Percentiles rank a stretch among this genome's conserved stretches.
Evolutionary conservation across 148 eudicot genomes (phyloP).

Genomic region (Silene uniflora): DNA sequence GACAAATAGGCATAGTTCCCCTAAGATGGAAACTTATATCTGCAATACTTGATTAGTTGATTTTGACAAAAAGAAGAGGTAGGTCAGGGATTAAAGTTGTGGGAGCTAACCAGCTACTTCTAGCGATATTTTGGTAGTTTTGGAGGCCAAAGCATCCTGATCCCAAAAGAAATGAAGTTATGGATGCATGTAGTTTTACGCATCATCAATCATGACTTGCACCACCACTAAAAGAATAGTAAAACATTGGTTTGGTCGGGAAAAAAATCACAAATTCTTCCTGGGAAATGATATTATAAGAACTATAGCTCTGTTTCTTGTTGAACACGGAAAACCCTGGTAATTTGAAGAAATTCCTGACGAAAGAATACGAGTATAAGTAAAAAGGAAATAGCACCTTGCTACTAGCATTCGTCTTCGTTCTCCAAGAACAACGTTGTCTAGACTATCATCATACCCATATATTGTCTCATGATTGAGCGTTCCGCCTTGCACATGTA

Average conservation of each 20-base stretch:
- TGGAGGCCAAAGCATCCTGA: background rate
- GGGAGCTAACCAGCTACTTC: background rate
- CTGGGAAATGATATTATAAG: background rate
- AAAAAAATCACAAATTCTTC: background rate
- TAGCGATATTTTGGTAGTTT: background rate
- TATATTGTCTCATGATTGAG: conserved; percentile 30
- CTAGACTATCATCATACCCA: conserved; percentile 50
- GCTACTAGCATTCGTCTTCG: conserved; percentile 56
- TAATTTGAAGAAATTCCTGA: background rate
- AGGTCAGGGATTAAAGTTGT: background rate
- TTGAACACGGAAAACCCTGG: no score
- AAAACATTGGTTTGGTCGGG: background rate
- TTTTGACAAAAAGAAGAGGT: background rate
- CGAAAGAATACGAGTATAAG: background rate
- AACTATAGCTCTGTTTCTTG: background rate
- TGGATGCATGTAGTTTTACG: background rate
- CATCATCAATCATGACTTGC: background rate
- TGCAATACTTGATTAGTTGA: background rate
- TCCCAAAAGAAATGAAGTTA: background rate
- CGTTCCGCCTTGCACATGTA: conserved; percentile 20
- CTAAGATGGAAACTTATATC: background rate
- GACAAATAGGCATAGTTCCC: background rate
- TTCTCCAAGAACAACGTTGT: conserved; percentile 49
- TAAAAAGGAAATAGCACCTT: conserved; percentile 38
- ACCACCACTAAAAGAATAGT: background rate